Base-by-base conservation (phyloP, 768 basidiomycete species). In the Grammothele lineata region DNA sequence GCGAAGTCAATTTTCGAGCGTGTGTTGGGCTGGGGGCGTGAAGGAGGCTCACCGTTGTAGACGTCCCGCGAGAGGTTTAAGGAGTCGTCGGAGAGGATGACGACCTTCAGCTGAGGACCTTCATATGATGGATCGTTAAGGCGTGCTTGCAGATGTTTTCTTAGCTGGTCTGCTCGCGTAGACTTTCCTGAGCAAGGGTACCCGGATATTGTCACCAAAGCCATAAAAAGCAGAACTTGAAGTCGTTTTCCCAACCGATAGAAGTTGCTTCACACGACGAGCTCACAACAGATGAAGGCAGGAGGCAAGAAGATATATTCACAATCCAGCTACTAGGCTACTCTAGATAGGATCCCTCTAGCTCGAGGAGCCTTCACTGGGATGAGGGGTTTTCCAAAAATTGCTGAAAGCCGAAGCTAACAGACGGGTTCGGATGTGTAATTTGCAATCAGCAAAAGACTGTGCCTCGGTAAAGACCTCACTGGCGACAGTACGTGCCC, bases 371-470 rank as follows among this genome's bases (percentile, higher is more conserved):
- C 41, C 53, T 22, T 53, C 57, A 47, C 34, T 6, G 37, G 41
- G 46, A 39, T 42, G 51, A 43, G 26, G 55, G 53, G 47, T 51
- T 80, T 78, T 71, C 80, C 87, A 90, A 91, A 90, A 90, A 89
- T 90, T 89, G 83, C 85, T 83, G 78, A 72, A 76, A 77, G 83
- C 85, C 83, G 73, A 86, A 88, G 85, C 84, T 75, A 65, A 81
- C 78, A 85, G 86, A 89, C 85, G 86, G 67, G 85, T 89, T 87
- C 85, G 87, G 87, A 90, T 90, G 86, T 87, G 77, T 88, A 89
- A 87, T 90, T 90, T 90, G 87, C 87, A 90, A 90, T 84, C 83
- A 90, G 86, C 87, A 88, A 90, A 87, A 74, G 78, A 87, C 85
- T 87, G 83, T 85, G 83, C 81, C 85, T 91, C 88, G 84, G 87